Evolutionary conservation across 345 rosid genomes (phyloP).

Genomic region (Limnanthes douglasii): DNA sequence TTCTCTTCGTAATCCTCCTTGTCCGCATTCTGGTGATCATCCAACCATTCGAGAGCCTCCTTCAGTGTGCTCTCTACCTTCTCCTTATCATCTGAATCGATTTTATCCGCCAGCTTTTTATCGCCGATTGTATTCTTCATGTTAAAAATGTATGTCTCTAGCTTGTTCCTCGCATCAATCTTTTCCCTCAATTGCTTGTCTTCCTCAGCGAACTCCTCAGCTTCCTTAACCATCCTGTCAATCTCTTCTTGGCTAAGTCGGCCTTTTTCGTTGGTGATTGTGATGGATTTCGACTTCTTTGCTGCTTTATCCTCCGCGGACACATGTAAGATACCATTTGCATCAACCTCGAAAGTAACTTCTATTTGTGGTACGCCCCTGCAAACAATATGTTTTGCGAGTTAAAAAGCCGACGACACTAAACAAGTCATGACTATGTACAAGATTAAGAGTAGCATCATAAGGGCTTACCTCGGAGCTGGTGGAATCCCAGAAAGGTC

Average conservation of each 20-base stretch:
- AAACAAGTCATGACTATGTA: no score
- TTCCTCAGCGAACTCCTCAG: slow-evolving; percentile 37
- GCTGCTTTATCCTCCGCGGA: slow-evolving; percentile 43
- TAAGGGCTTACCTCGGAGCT: slow-evolving; percentile 31
- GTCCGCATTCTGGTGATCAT: slow-evolving; percentile 34
- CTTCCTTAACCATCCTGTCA: slow-evolving; percentile 40
- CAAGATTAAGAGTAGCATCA: neutral
- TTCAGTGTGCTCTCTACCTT: slow-evolving; percentile 23
- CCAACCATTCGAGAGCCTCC: slow-evolving; percentile 46
- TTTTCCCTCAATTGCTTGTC: slow-evolving; percentile 27
- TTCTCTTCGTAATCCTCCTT: slow-evolving; percentile 43
- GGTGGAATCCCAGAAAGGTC: slow-evolving; percentile 40
- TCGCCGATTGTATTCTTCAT: slow-evolving; percentile 27
- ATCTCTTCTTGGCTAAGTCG: slow-evolving; percentile 46
- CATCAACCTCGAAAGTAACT: slow-evolving; percentile 40
- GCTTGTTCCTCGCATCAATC: slow-evolving; percentile 41
- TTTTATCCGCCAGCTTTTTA: slow-evolving; percentile 24
- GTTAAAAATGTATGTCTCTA: slow-evolving; percentile 34
- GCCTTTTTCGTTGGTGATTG: slow-evolving; percentile 36
- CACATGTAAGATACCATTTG: slow-evolving; percentile 32
- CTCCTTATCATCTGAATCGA: slow-evolving; percentile 33
- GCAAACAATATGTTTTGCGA: slow-evolving; percentile 2
- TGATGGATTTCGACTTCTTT: slow-evolving; percentile 25
- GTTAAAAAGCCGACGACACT: slow-evolving; percentile 1
- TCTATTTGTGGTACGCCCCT: slow-evolving; percentile 40